Conservation (phyloP, 495 filamentous ascomycete species). For the Xylaria sp. region DNA sequence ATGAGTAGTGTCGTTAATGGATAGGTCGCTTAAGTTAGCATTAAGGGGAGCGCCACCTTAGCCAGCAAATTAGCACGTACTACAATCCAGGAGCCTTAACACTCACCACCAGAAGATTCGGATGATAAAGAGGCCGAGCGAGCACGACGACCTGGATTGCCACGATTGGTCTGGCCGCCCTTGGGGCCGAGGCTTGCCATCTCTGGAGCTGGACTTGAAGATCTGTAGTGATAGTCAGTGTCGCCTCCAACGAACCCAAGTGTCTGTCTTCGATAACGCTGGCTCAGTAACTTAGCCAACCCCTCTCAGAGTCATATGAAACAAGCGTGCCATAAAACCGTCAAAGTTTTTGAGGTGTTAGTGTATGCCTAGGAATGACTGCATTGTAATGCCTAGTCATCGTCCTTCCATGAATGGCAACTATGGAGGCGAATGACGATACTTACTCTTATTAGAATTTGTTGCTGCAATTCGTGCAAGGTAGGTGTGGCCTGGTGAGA, state of each 20-base stretch:
- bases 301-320: neutral
- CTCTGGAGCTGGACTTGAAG: neutral
- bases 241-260: neutral
- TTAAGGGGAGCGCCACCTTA: conserved; percentile 24
- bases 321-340: neutral
- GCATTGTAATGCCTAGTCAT: neutral
- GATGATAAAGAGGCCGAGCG: conserved; percentile 26
- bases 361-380: neutral
- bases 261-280: neutral
- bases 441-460: conserved; percentile 17
- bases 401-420: neutral
- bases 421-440: neutral
- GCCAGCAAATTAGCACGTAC: neutral
- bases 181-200: conserved; percentile 24
- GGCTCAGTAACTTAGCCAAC: neutral
- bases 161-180: neutral
- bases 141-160: conserved; percentile 17
- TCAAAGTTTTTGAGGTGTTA: neutral
- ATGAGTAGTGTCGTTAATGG: conserved; percentile 14
- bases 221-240: conserved; percentile 3
- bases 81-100: neutral
- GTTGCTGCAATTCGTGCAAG: neutral
- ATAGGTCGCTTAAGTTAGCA: conserved; percentile 10
- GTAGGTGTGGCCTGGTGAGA: neutral
- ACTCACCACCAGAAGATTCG: conserved; percentile 26